phyloP scores from a whole-genome alignment of 78 protist genomes.

The Ministeria vibrans region DNA sequence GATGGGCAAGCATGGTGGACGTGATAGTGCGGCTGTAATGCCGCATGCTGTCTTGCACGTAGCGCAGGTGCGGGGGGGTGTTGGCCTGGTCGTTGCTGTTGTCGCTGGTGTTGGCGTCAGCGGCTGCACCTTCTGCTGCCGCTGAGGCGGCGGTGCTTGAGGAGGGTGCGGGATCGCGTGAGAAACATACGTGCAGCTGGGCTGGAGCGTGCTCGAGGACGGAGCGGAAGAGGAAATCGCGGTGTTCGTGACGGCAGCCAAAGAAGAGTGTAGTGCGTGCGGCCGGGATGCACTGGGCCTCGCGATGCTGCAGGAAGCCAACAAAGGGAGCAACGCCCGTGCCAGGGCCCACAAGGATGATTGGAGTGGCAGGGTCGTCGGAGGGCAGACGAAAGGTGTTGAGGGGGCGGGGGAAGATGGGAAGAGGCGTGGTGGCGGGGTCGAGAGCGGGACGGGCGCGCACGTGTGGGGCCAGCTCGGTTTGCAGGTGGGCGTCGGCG shows the following conservation, averaged over 20 bases:
- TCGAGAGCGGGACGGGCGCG: not conserved
- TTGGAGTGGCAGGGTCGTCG: slow-evolving; percentile 37
- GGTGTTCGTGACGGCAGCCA: slow-evolving; percentile 73
- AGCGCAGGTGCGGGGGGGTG: not conserved
- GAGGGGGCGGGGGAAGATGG: not conserved
- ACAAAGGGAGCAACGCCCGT: slow-evolving; percentile 95
- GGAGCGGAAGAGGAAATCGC: slow-evolving; percentile 70
- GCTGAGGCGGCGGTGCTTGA: slow-evolving; percentile 41
- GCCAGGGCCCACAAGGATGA: slow-evolving; percentile 91
- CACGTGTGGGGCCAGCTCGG: not conserved
- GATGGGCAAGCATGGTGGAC: not conserved
- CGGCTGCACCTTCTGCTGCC: slow-evolving; percentile 10
- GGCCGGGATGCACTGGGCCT: not conserved
- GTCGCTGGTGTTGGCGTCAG: slow-evolving; percentile 17
- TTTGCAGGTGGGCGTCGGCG: not conserved
- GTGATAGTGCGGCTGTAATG: not conserved
- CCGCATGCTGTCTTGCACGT: slow-evolving; percentile 17
- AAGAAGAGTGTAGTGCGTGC: slow-evolving; percentile 50
- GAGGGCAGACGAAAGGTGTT: slow-evolving; percentile 32
- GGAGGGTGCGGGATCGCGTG: slow-evolving; percentile 29
- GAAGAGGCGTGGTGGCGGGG: not conserved
- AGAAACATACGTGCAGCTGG: slow-evolving; percentile 45
- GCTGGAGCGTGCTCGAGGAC: slow-evolving; percentile 41
- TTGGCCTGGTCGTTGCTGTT: slow-evolving; percentile 9
- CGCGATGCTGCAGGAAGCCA: slow-evolving; percentile 69